Base-by-base conservation (phyloP, 2,329 filamentous ascomycete genomes). In the Neonectria punicea region DNA sequence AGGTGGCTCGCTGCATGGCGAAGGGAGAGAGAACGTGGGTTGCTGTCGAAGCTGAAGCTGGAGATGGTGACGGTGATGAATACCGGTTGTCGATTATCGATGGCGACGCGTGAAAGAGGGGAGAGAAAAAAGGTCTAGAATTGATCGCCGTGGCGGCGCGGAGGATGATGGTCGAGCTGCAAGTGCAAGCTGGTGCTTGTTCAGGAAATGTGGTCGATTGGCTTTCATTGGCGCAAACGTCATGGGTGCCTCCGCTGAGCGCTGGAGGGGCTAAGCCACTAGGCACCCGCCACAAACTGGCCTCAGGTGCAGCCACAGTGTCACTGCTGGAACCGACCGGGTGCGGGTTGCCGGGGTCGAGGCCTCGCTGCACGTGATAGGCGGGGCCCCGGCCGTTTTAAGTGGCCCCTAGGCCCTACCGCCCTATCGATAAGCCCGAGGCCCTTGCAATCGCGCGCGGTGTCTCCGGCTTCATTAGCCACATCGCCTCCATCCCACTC, bases 1-100 rank as follows among this genome's bases (percentile, higher is more conserved):
- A 97, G 59, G 89, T 86, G 78, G 91, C 86, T 79, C 94, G 92
- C 83, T 98, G 95, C 95, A 98, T 98, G 67, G 77, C 87, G 79
- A 65, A 66, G 22, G 22, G 64, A 55, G 25, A 58, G 46, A 58
- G 58, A 55, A 39, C 8, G 39, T 43, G 39, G 39, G 39, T 43
- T 43, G 55, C 66, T 44, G 58, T 56, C 70, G 70, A 51, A 32
- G 66, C 67, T 34, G 70, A 51, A 32, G 66, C 67, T 39, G 32
- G 14, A 60, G 16, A 41, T 53, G 46, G 56, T 32, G 51, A 51
- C 30, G 46, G 56, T 34, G 51, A 51, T 32, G 43, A 43, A 43
- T n/a, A 46, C 22, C 50, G 16, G 20, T 16, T 39, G 32, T 56
- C 9, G 20, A 49, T 41, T 18, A 18, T 25, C 28, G 32, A 22